These are phyloP conservation scores for Catunica adiposa DNA, from an alignment of 2,329 filamentous ascomycete species.

Conservation along the genomic window DNA sequence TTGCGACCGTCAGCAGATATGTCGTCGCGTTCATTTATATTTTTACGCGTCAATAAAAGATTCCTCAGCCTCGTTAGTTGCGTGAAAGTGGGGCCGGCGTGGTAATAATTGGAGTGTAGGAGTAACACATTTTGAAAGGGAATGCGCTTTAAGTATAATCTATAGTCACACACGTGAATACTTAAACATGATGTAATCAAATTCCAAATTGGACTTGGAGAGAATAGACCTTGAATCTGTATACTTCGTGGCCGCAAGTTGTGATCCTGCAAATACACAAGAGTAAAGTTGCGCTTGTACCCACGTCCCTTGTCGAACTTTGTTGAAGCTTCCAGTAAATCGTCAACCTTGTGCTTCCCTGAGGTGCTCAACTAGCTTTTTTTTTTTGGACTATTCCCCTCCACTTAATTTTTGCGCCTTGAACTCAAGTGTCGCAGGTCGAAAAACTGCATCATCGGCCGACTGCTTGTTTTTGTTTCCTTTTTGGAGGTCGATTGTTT, in stretches of 20 bases:
- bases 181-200: no score
- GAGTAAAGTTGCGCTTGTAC: no score
- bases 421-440: background rate
- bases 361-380: background rate
- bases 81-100: conserved; percentile 9
- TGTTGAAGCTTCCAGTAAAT: conserved; percentile 2
- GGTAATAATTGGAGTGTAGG: background rate
- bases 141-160: no score
- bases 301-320: background rate
- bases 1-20: background rate
- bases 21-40: background rate
- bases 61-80: conserved; percentile 5
- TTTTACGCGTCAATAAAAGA: conserved; percentile 10
- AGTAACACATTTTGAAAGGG: no score
- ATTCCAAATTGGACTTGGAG: no score
- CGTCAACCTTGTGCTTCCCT: conserved; percentile 4
- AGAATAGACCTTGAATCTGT: no score
- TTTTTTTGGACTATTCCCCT: background rate
- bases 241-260: no score
- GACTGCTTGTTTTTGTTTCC: no score
- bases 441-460: background rate
- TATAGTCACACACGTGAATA: no score
- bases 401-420: conserved; percentile 3
- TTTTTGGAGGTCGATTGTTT: no score
- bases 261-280: background rate